A percentile compares a stretch with the other conserved stretches of the same genome.
Conservation (phyloP, 768 basidiomycete genomes). For the Phlegmacium glaucopus region DNA sequence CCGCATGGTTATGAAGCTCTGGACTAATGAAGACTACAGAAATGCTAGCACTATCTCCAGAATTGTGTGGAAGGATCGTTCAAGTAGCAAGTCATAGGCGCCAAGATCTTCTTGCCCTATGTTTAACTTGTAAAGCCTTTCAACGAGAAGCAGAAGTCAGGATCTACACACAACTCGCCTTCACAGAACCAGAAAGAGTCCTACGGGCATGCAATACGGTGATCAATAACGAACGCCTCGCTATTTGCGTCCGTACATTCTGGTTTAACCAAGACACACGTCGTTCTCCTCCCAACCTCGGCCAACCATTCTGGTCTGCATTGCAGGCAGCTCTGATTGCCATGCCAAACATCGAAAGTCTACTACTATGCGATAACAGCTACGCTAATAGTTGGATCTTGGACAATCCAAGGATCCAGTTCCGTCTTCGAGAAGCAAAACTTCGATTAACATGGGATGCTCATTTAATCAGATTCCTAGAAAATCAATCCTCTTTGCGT, state of each 20-base stretch:
- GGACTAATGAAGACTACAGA: conserved; percentile 4
- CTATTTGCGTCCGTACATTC: conserved; percentile 39
- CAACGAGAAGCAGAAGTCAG: conserved; percentile 44
- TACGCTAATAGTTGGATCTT: conserved; percentile 44
- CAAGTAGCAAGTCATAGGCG: conserved; percentile 26
- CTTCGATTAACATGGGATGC: conserved; percentile 50
- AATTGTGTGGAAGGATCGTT: conserved; percentile 39
- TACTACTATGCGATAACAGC: conserved; percentile 39
- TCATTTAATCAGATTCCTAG: conserved; percentile 44
- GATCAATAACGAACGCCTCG: conserved; percentile 32
- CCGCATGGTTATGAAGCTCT: background rate
- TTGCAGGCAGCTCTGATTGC: conserved; percentile 39
- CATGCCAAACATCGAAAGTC: conserved; percentile 41
- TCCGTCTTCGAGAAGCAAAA: conserved; percentile 47
- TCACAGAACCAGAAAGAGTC: conserved; percentile 32
- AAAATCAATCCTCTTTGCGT: conserved; percentile 40
- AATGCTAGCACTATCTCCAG: conserved; percentile 34
- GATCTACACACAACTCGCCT: conserved; percentile 41
- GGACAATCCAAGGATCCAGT: conserved; percentile 33
- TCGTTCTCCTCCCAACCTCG: conserved; percentile 20
- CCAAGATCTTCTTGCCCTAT: conserved; percentile 39
- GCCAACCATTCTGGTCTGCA: conserved; percentile 39
- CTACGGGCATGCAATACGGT: conserved; percentile 39
- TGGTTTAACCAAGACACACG: conserved; percentile 30
- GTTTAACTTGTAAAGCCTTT: conserved; percentile 42